Evolutionary conservation across 352 stramenopile genomes (phyloP), one percentile per base, ranked within the genome.

Genomic region (Phytophthora hibernalis): DNA sequence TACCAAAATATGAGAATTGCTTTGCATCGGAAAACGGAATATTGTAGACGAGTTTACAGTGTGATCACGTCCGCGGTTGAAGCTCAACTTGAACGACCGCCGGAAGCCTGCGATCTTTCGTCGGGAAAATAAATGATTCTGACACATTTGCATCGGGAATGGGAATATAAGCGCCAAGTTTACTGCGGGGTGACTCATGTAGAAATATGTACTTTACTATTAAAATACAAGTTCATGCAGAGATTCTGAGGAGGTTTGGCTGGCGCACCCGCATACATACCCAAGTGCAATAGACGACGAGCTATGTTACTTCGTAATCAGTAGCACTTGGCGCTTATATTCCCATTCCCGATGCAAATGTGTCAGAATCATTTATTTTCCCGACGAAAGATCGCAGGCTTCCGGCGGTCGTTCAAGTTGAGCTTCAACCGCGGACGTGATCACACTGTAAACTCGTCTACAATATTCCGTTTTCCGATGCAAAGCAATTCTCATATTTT

Each of bases 121-220:
- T 64, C 56, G 54, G 45, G 56, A 64, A 64, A 35, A 1, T 45
- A 33, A 64, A 64, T 35, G 10, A n/a, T 50, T n/a, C 31, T 50
- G 56, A 64, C 56, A 56, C 31, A 63, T 64, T 56, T 64, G 56
- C 31, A 3, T 50, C 44, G 45, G 56, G 20, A 64, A 64, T 49
- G 2, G 18, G 33, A 64, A 64, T 64, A 5, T 56, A 31, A 15
- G 11, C n/a, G 10, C 5, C 15, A 9, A 33, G 56, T 56, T n/a
- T n/a, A n/a, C n/a, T n/a, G n/a, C n/a, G n/a, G n/a, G n/a, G n/a
- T n/a, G n/a, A n/a, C n/a, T n/a, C n/a, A n/a, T n/a, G n/a, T n/a
- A n/a, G n/a, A n/a, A n/a, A n/a, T n/a, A n/a, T n/a, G n/a, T n/a
- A n/a, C n/a, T n/a, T n/a, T n/a, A n/a, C n/a, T n/a, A n/a, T n/a